These are phyloP conservation scores for Lactarius sp. DNA, from an alignment of 768 basidiomycete species.

Conservation along the genomic window DNA sequence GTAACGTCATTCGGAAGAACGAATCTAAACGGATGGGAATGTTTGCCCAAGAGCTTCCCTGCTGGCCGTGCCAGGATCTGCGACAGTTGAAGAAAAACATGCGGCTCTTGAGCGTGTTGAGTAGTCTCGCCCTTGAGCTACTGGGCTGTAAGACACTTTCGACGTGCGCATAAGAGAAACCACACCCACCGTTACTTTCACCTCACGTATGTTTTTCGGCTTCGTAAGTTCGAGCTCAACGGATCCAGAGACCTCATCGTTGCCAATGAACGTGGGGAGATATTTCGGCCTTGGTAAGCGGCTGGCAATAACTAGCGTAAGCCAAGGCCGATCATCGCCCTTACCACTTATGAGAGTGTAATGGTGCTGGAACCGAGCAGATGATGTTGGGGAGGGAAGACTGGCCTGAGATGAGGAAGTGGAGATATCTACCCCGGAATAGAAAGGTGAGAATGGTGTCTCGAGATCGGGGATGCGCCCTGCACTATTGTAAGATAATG, in stretches of 20 bases:
- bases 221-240: constrained; percentile 50
- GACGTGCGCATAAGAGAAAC: neutral
- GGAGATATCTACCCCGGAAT: neutral
- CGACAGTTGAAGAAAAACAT: constrained; percentile 41
- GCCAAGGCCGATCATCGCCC: constrained; percentile 36
- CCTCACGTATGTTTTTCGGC: constrained; percentile 44
- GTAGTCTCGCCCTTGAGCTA: constrained; percentile 18
- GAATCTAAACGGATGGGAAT: constrained; percentile 47
- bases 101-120: constrained; percentile 43
- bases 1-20: constrained; percentile 41
- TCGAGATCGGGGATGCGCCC: neutral
- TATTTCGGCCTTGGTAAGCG: constrained; percentile 37
- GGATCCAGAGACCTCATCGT: constrained; percentile 45
- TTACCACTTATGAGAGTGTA: constrained; percentile 38
- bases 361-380: constrained; percentile 32
- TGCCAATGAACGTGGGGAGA: constrained; percentile 44
- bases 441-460: neutral
- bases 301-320: constrained; percentile 43
- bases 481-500: too few species aligned
- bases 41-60: constrained; percentile 41
- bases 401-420: too few species aligned
- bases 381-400: neutral
- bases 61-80: constrained; percentile 33
- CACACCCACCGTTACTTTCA: constrained; percentile 43
- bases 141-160: neutral